Evolutionary conservation across 129 eudicot species (phyloP).

Genomic region (Pseudognaphalium luteoalbum): DNA sequence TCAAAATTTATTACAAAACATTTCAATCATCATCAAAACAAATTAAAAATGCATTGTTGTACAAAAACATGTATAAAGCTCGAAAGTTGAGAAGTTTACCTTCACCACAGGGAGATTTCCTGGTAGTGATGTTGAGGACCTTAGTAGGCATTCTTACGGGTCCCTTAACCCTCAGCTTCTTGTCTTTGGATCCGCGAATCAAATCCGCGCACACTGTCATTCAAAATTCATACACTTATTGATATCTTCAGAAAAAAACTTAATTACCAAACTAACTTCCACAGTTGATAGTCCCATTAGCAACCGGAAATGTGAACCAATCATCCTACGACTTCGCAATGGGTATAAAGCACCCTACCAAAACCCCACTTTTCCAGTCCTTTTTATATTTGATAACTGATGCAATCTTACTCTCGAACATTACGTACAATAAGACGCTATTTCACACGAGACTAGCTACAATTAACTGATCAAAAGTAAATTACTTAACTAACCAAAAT

Average conservation of each 20-base stretch:
- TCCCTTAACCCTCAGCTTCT: slow-evolving; percentile 46
- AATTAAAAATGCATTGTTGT: not conserved
- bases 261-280: not conserved
- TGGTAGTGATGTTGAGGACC: slow-evolving; percentile 51
- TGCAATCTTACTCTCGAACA: not conserved
- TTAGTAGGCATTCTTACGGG: slow-evolving; percentile 58
- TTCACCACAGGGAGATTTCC: slow-evolving; percentile 58
- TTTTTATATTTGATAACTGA: not conserved
- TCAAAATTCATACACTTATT: not conserved
- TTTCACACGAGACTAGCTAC: no score
- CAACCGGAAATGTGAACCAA: not conserved
- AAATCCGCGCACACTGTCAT: slow-evolving; percentile 47
- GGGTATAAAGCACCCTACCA: not conserved
- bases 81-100: slow-evolving; percentile 12
- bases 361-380: not conserved
- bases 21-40: not conserved
- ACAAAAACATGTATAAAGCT: not conserved
- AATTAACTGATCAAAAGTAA: no score
- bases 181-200: slow-evolving; percentile 56
- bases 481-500: no score
- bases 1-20: not conserved
- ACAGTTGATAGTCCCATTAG: not conserved
- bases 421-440: not conserved
- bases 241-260: not conserved
- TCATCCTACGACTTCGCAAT: not conserved